Evolutionary conservation across 2,329 filamentous ascomycete genomes (phyloP).

Genomic region (Colletotrichum eremochloae): DNA sequence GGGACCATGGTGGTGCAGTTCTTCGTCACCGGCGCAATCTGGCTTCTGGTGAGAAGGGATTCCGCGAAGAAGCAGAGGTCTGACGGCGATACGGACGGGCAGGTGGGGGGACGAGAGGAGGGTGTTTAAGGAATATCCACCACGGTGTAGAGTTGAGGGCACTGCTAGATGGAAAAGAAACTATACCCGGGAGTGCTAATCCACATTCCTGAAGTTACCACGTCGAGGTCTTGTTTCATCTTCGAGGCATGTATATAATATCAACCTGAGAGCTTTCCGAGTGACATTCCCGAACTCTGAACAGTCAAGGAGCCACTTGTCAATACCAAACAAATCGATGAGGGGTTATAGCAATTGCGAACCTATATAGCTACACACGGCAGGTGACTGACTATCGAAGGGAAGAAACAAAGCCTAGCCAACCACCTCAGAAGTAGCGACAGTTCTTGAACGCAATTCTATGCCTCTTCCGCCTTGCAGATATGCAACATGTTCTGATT

Average conservation of each 20-base stretch:
- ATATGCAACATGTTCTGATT: no score
- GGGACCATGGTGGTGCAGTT: constrained; percentile 52
- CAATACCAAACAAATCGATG: background rate
- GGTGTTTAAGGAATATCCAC: background rate
- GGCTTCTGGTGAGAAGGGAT: constrained; percentile 28
- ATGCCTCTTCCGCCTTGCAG: background rate
- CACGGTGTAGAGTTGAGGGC: background rate
- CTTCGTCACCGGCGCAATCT: constrained; percentile 30
- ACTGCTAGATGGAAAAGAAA: no score
- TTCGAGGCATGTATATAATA: background rate
- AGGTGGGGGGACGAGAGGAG: background rate
- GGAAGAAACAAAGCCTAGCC: background rate
- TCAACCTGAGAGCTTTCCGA: background rate
- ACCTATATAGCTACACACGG: background rate
- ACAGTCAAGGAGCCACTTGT: background rate
- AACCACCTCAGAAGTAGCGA: background rate
- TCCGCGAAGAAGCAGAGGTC: background rate
- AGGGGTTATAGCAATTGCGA: background rate
- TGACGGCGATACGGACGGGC: background rate
- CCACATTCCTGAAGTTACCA: background rate
- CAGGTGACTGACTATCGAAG: background rate
- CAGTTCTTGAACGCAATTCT: background rate
- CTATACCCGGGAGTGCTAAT: no score
- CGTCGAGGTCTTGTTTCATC: background rate
- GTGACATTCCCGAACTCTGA: background rate